These are phyloP conservation scores for Cercospora sesami DNA, from an alignment of 2,329 filamentous ascomycete genomes.

Conservation along the genomic window DNA sequence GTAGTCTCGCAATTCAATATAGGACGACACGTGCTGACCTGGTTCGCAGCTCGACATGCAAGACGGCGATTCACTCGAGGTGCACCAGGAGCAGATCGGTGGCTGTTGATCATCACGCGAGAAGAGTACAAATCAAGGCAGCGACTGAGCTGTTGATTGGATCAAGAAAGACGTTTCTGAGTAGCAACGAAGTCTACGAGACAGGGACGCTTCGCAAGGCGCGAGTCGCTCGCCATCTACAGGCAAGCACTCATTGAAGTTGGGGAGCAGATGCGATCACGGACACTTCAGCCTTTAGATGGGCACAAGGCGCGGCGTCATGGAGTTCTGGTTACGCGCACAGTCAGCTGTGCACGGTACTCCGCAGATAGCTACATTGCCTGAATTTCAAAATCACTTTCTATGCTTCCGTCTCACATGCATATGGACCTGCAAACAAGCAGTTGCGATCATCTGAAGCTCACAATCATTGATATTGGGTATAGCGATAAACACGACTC, in stretches of 20 bases:
- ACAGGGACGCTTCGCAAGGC: neutral
- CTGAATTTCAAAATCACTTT: neutral
- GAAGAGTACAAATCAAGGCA: neutral
- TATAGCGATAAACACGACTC: slow-evolving; percentile 2
- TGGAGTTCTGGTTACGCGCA: slow-evolving; percentile 1
- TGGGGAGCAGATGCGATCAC: neutral
- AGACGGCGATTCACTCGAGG: slow-evolving; percentile 93
- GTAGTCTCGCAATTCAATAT: slow-evolving; percentile 42
- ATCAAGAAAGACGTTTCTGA: neutral
- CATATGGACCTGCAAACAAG: neutral
- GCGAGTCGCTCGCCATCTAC: neutral
- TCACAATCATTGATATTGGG: neutral
- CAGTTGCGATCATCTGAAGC: neutral
- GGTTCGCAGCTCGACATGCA: slow-evolving; percentile 81
- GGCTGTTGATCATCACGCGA: slow-evolving; percentile 47
- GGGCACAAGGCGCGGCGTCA: slow-evolving; percentile 8
- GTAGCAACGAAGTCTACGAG: neutral
- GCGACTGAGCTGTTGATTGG: neutral
- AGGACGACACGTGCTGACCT: neutral
- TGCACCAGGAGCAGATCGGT: slow-evolving; percentile 97
- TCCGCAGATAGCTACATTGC: neutral
- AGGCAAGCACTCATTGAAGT: neutral
- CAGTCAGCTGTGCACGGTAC: neutral
- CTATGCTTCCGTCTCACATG: neutral
- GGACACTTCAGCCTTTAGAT: neutral